A percentile compares a stretch with the other conserved stretches of the same genome.
These are phyloP conservation scores for Debaryomyces robertsiae DNA, from an alignment of 1,139 yeast species.

Conservation along the genomic window DNA sequence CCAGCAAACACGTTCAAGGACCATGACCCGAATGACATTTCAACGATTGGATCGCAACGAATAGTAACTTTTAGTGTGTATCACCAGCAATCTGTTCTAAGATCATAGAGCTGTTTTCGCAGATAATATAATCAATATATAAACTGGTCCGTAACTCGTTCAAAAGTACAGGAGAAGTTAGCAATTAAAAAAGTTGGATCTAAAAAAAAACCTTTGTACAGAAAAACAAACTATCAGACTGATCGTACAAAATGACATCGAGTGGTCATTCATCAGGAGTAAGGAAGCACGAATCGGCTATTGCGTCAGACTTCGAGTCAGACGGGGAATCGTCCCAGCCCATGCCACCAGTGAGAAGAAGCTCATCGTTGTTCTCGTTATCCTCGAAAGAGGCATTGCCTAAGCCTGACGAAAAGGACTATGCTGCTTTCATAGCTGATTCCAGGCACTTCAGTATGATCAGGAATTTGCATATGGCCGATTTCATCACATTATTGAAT, in stretches of 20 bases:
- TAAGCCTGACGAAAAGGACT: conserved; percentile 73
- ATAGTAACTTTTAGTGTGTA: too few species aligned
- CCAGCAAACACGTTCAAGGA: conserved; percentile 8
- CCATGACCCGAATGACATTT: conserved; percentile 3
- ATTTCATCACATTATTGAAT: conserved; percentile 88
- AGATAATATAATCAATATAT: too few species aligned
- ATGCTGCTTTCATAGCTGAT: conserved; percentile 76
- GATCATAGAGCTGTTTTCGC: too few species aligned
- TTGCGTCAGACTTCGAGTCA: conserved; percentile 38
- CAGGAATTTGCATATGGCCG: conserved; percentile 90
- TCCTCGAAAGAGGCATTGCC: conserved; percentile 46
- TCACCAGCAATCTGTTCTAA: too few species aligned
- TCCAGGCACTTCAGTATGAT: conserved; percentile 75
- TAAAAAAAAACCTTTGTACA: conserved; percentile 19
- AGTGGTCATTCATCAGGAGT: conserved; percentile 14
- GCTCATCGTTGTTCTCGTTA: conserved; percentile 46
- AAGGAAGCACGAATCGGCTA: conserved; percentile 34
- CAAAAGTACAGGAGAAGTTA: too few species aligned
- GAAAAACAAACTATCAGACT: conserved; percentile 16
- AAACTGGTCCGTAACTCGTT: too few species aligned
- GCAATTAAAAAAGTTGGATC: neutral
- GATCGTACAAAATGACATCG: conserved; percentile 12
- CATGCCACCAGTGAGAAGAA: conserved; percentile 38
- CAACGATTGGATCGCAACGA: too few species aligned
- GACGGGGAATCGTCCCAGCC: conserved; percentile 31